A percentile compares a stretch with the other conserved stretches of the same genome.
phyloP scores from a whole-genome alignment of 1,284 basidiomycete genomes.

The Sanguinoderma infundibulare region DNA sequence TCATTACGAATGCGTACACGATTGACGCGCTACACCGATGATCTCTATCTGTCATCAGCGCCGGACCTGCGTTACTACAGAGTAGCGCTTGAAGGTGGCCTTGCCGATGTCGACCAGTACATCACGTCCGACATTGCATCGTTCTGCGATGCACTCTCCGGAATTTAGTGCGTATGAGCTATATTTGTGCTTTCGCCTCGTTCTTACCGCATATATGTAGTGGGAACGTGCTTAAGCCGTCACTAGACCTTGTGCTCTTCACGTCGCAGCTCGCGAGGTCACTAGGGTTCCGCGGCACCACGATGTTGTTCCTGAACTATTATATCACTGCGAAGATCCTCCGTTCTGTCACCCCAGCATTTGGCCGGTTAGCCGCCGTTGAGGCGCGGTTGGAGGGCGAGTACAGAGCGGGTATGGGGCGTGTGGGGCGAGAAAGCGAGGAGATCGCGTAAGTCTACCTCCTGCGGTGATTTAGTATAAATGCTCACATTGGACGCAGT shows the following conservation, averaged over 20 bases:
- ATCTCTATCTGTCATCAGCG: constrained; percentile 83
- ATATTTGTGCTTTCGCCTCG: background rate
- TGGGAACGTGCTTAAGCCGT: constrained; percentile 81
- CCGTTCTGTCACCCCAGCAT: constrained; percentile 89
- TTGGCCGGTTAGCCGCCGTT: constrained; percentile 89
- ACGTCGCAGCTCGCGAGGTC: constrained; percentile 90
- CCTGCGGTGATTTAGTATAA: background rate
- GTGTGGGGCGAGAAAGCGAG: constrained; percentile 91
- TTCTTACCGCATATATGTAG: constrained; percentile 28
- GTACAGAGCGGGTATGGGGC: constrained; percentile 87
- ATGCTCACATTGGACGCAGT: constrained; percentile 31
- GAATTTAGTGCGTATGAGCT: constrained; percentile 75
- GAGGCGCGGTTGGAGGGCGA: constrained; percentile 91
- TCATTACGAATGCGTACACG: constrained; percentile 86
- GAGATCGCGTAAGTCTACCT: constrained; percentile 80
- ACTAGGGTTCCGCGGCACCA: constrained; percentile 81
- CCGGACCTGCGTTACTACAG: constrained; percentile 77
- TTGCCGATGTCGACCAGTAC: constrained; percentile 88
- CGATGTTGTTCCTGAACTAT: constrained; percentile 85
- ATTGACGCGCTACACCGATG: constrained; percentile 90
- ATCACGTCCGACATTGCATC: constrained; percentile 93
- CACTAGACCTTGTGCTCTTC: constrained; percentile 92
- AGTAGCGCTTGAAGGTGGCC: constrained; percentile 53
- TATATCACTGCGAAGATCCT: constrained; percentile 86
- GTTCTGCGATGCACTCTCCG: constrained; percentile 88